Conservation (phyloP, 1,284 basidiomycete genomes). For the Naganishia sp. region DNA sequence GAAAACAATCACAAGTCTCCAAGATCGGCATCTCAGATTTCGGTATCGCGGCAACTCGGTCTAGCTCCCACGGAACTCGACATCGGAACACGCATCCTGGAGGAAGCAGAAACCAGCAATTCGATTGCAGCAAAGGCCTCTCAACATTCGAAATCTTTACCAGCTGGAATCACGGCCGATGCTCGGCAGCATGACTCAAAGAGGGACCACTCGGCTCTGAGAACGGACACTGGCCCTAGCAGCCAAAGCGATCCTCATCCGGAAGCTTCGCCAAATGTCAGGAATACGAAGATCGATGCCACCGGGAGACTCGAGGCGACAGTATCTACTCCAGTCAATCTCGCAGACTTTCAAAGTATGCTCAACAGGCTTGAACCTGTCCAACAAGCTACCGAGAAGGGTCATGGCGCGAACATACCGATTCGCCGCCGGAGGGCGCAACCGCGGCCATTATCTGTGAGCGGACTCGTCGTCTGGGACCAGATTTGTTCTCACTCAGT, state of each 20-base stretch:
- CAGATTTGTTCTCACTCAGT: neutral
- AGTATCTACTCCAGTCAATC: slow-evolving; percentile 3
- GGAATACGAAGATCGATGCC: neutral
- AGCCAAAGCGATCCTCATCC: neutral
- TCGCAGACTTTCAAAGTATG: slow-evolving; percentile 13
- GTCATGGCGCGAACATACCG: neutral
- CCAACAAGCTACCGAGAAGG: neutral
- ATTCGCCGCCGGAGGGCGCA: slow-evolving; percentile 13
- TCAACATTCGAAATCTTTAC: slow-evolving; percentile 11
- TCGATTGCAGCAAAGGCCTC: neutral
- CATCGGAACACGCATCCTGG: neutral
- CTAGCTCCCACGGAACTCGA: slow-evolving; percentile 21
- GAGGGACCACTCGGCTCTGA: neutral
- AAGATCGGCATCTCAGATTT: slow-evolving; percentile 2
- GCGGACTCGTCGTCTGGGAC: neutral
- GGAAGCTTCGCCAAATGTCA: neutral
- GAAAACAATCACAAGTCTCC: neutral
- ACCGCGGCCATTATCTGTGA: slow-evolving; percentile 11
- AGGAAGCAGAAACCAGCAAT: neutral
- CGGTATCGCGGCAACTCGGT: slow-evolving; percentile 23
- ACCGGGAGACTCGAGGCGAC: slow-evolving; percentile 7
- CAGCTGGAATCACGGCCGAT: neutral
- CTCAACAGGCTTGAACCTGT: slow-evolving; percentile 16
- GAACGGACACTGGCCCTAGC: slow-evolving; percentile 11
- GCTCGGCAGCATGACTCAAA: neutral